A percentile compares a stretch with the other conserved stretches of the same genome.
These are phyloP conservation scores for Endoconidiophora laricicola DNA, from an alignment of 2,329 filamentous ascomycete genomes.

Conservation along the genomic window DNA sequence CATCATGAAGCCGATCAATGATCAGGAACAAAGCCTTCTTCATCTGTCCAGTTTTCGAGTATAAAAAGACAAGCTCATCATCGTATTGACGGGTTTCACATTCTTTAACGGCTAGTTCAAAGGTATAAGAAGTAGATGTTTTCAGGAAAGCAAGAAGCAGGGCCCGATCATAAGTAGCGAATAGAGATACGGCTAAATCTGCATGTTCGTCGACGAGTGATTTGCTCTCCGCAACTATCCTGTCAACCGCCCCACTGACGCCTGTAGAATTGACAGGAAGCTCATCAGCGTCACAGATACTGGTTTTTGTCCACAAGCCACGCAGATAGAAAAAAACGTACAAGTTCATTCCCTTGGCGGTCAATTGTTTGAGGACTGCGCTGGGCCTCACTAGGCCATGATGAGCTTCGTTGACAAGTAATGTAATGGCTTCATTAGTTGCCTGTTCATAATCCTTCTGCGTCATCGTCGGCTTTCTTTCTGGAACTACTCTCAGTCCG, in stretches of 20 bases:
- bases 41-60: slow-evolving; percentile 88
- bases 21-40: slow-evolving; percentile 85
- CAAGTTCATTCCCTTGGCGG: slow-evolving; percentile 45
- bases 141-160: slow-evolving; percentile 79
- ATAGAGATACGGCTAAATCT: slow-evolving; percentile 71
- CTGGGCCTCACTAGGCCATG: slow-evolving; percentile 69
- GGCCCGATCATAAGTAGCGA: slow-evolving; percentile 64
- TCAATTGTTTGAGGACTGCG: slow-evolving; percentile 63
- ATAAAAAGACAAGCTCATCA: slow-evolving; percentile 84
- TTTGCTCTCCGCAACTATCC: slow-evolving; percentile 40
- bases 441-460: slow-evolving; percentile 61
- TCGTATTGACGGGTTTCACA: slow-evolving; percentile 72
- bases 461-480: slow-evolving; percentile 40
- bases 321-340: slow-evolving; percentile 90
- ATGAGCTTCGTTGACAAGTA: slow-evolving; percentile 82
- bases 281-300: slow-evolving; percentile 32
- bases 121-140: slow-evolving; percentile 71
- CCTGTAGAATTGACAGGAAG: background rate
- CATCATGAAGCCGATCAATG: slow-evolving; percentile 80
- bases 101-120: slow-evolving; percentile 61
- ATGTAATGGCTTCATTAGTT: slow-evolving; percentile 65
- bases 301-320: slow-evolving; percentile 53
- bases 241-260: slow-evolving; percentile 25
- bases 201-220: slow-evolving; percentile 72
- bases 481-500: slow-evolving; percentile 55